These are phyloP conservation scores for Fragaria vesca DNA, from an alignment of 306 rosid genomes.

Conservation along the genomic window DNA sequence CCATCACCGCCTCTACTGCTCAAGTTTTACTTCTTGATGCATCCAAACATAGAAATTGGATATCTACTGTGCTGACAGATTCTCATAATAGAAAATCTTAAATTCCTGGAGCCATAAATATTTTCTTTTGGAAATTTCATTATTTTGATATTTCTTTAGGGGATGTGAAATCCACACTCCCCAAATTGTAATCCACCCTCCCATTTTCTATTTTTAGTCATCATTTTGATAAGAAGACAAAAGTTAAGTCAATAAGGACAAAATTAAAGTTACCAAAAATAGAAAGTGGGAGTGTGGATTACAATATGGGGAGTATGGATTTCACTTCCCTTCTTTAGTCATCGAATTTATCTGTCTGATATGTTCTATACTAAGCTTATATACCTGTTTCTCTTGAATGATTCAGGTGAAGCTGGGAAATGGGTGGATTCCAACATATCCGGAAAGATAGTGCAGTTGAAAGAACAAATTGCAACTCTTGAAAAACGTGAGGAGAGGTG, in stretches of 20 bases:
- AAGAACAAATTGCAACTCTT: conserved; percentile 89
- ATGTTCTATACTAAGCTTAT: background rate
- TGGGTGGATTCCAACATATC: conserved; percentile 84
- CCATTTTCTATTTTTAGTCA: no score
- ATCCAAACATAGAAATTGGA: background rate
- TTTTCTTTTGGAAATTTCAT: background rate
- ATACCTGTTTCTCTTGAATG: conserved; percentile 14
- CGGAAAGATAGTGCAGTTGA: conserved; percentile 72
- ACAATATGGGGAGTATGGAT: no score
- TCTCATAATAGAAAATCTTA: background rate
- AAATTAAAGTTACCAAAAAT: no score
- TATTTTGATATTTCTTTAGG: background rate
- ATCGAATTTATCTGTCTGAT: background rate
- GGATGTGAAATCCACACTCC: no score
- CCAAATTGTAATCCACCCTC: no score
- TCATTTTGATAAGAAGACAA: no score
- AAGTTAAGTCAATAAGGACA: no score
- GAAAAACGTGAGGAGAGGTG: conserved; percentile 98
- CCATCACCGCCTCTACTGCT: background rate
- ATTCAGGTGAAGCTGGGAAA: conserved; percentile 80
- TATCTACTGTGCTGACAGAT: background rate
- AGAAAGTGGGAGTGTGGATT: no score
- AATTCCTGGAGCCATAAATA: background rate
- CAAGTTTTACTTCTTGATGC: background rate
- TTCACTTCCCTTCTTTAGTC: background rate